Percentiles rank a stretch among this genome's conserved stretches.
These are phyloP conservation scores for Gossypium trilobum DNA, from an alignment of 441 rosid species.

Conservation along the genomic window DNA sequence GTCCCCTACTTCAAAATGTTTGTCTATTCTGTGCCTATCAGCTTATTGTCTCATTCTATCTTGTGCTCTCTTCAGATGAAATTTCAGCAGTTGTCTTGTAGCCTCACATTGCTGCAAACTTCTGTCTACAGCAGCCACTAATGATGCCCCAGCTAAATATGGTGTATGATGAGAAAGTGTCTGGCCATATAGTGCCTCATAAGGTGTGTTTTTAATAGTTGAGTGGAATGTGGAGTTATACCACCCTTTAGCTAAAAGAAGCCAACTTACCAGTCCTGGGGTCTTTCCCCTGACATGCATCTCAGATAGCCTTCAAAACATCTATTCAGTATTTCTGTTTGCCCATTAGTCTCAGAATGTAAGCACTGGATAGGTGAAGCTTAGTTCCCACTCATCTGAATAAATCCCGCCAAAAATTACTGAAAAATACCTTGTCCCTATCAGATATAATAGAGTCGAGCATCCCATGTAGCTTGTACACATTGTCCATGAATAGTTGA, in stretches of 20 bases:
- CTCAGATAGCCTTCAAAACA: neutral
- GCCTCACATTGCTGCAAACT: neutral
- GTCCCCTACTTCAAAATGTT: neutral
- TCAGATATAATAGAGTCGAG: neutral
- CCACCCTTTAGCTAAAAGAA: too few species aligned
- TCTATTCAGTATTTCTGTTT: too few species aligned
- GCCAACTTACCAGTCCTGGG: too few species aligned
- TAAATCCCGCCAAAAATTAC: neutral
- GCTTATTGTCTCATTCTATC: neutral
- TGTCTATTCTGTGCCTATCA: neutral
- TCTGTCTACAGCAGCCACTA: too few species aligned
- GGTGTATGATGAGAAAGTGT: too few species aligned
- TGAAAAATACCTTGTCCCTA: neutral
- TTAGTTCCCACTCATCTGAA: neutral
- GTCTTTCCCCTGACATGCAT: neutral
- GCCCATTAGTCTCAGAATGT: neutral
- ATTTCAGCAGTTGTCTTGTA: too few species aligned
- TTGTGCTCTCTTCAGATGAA: neutral
- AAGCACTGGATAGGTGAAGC: too few species aligned
- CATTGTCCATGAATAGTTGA: too few species aligned
- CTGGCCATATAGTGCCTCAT: neutral
- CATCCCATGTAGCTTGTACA: neutral
- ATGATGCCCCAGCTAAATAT: too few species aligned
- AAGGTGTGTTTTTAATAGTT: neutral
- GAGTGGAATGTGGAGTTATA: neutral